phyloP scores from a whole-genome alignment of 176 grass and related monocot species.

The Panicum miliaceum region DNA sequence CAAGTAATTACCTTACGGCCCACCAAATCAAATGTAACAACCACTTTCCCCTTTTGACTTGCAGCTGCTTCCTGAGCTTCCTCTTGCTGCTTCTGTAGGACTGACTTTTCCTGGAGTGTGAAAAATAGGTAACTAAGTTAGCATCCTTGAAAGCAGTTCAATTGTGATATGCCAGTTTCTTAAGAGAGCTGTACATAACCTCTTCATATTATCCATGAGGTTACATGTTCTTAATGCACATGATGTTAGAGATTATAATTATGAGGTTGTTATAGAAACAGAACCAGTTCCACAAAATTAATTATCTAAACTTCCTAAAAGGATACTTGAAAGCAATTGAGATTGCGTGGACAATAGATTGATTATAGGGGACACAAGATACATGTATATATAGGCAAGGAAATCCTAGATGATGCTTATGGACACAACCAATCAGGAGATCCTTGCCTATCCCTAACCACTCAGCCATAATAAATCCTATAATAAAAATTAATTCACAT shows the following conservation, averaged over 20 bases:
- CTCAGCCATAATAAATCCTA: slow-evolving; percentile 10
- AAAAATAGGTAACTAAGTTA: slow-evolving; percentile 25
- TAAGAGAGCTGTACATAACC: not conserved
- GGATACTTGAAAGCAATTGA: not conserved
- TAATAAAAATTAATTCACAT: not conserved
- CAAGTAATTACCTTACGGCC: slow-evolving; percentile 82
- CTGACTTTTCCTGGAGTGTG: slow-evolving; percentile 71
- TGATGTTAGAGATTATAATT: not conserved
- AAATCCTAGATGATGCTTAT: no score
- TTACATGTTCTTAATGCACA: slow-evolving; percentile 32
- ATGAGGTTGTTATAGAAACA: slow-evolving; percentile 7
- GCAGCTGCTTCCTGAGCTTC: slow-evolving; percentile 76
- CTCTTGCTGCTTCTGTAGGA: slow-evolving; percentile 67
- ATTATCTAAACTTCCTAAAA: slow-evolving; percentile 17
- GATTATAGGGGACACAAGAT: no score
- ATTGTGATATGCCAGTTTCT: slow-evolving; percentile 8
- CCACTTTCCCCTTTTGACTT: slow-evolving; percentile 68
- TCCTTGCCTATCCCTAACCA: no score
- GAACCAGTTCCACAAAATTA: not conserved
- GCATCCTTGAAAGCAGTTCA: not conserved
- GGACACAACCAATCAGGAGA: no score
- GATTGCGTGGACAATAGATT: no score
- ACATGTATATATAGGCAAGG: no score
- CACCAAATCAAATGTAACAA: slow-evolving; percentile 96
- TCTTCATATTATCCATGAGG: slow-evolving; percentile 6